Evolutionary conservation across 202 grass and related monocot species (phyloP).

Genomic region (Setaria viridis): DNA sequence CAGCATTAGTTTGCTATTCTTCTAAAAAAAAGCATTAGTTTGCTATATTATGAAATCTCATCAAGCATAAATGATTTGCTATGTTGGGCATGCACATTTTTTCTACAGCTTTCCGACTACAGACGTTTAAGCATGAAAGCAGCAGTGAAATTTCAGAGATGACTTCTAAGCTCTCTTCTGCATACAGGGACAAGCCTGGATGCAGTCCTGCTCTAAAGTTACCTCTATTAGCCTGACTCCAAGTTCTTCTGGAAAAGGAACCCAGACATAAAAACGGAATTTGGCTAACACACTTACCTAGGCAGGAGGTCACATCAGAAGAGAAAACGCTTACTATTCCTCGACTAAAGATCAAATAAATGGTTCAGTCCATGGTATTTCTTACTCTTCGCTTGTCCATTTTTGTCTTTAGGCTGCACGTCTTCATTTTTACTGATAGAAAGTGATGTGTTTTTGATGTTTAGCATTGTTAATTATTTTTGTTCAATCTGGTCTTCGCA

Average conservation of each 20-base stretch:
- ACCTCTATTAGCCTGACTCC: slow-evolving; percentile 86
- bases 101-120: slow-evolving; percentile 39
- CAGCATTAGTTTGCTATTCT: slow-evolving; percentile 5
- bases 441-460: slow-evolving; percentile 17
- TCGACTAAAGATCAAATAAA: slow-evolving; percentile 61
- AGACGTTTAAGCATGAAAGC: slow-evolving; percentile 64
- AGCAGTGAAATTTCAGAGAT: slow-evolving; percentile 66
- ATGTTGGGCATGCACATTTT: slow-evolving; percentile 29
- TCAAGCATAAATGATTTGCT: neutral
- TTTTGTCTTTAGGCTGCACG: slow-evolving; percentile 1
- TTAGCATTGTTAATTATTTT: slow-evolving; percentile 7
- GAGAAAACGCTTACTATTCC: slow-evolving; percentile 50
- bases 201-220: slow-evolving; percentile 74
- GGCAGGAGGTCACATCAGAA: slow-evolving; percentile 58
- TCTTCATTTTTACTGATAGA: too few relatives aligned
- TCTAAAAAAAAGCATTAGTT: too few relatives aligned
- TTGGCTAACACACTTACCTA: slow-evolving; percentile 50
- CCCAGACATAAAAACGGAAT: slow-evolving; percentile 60
- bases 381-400: slow-evolving; percentile 20
- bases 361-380: slow-evolving; percentile 56
- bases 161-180: slow-evolving; percentile 69
- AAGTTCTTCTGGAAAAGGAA: slow-evolving; percentile 84
- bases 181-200: slow-evolving; percentile 72
- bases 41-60: too few relatives aligned
- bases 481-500: slow-evolving; percentile 52